Base-by-base conservation (phyloP, 352 stramenopile species). In the Phytophthora macrochlamydospora region DNA sequence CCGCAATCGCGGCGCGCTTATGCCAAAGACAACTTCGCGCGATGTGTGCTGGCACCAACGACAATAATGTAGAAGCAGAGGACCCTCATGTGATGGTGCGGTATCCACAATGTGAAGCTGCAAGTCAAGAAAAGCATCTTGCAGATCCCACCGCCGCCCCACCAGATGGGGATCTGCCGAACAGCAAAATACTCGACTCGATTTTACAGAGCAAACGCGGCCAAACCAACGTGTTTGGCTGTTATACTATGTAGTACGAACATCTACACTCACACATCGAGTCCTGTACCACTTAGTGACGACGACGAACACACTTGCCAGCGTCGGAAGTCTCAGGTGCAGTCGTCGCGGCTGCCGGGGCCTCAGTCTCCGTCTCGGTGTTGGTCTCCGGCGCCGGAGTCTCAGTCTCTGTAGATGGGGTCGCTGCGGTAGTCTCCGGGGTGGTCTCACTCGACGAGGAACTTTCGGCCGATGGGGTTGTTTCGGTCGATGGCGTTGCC, bases 281-380 rank as follows among this genome's bases (percentile, higher is more conserved):
- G 43, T 8, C 43, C 18, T 24, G 18, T 24, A 24, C 18, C 18
- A 24, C 18, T 67, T 56, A 67, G 28, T 28, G 29, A 32, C 60
- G 60, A 24, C 59, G 59, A 50, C 60, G 44, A 31, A 67, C 44
- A 18, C 60, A 67, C 51, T 62, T 67, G 35, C 54, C 35, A 14
- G 44, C 35, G 38, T 56, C 60, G 9, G 52, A 51, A 3, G 45
- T n/a, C 9, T 4, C 14, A 6, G 43, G 43, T 32, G 51, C 48
- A 18, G 40, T 24, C 2, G 59, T 50, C 4, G 59, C 32, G 11
- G 42, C 38, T 9, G 31, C 48, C 13, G 57, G 57, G 14, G 48
- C 33, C 30, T 62, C 44, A 4, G 51, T 57, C 28, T 35, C 35
- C 33, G 13, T 38, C 28, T 49, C 54, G 18, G 43, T 49, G 2